Percentiles rank a stretch among this genome's conserved stretches.
phyloP scores from a whole-genome alignment of 352 stramenopile species.

The Globisporangium middletonii region DNA sequence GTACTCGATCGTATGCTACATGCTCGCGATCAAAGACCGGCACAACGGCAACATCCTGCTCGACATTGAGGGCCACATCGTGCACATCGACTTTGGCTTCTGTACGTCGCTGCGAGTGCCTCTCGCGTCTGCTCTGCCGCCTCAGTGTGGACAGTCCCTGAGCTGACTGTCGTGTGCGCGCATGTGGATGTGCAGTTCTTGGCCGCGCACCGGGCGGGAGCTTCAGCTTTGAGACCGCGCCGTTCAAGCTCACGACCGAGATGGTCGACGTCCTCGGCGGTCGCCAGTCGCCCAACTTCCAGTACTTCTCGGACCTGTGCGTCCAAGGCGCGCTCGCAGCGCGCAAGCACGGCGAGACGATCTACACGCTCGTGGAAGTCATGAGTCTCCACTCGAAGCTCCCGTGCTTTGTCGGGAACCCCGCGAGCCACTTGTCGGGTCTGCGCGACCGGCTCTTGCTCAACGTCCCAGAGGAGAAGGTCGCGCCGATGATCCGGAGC shows the following conservation, averaged over 20 bases:
- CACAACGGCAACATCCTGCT: constrained; percentile 99
- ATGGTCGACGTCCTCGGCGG: constrained; percentile 95
- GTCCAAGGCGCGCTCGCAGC: constrained; percentile 91
- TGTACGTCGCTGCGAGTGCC: constrained; percentile 32
- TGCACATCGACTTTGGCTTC: constrained; percentile 99
- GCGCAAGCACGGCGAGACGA: constrained; percentile 89
- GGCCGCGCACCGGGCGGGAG: constrained; percentile 84
- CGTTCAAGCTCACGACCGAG: constrained; percentile 96
- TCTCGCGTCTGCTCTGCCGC: neutral
- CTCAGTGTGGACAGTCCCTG: neutral
- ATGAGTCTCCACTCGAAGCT: constrained; percentile 85
- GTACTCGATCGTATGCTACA: constrained; percentile 97
- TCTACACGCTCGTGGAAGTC: constrained; percentile 95
- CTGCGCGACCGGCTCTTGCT: constrained; percentile 69
- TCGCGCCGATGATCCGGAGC: constrained; percentile 65
- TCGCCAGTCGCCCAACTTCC: constrained; percentile 86
- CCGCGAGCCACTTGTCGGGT: constrained; percentile 26
- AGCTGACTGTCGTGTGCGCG: too few species aligned
- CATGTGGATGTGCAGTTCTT: constrained; percentile 32
- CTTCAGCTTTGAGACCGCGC: constrained; percentile 94
- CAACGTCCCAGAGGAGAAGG: constrained; percentile 53
- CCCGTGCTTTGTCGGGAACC: constrained; percentile 52
- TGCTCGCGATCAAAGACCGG: constrained; percentile 97
- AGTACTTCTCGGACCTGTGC: constrained; percentile 93
- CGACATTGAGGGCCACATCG: constrained; percentile 93